Evolutionary conservation across 208 protist genomes (phyloP).

Genomic region (Acanthamoeba triangularis): DNA sequence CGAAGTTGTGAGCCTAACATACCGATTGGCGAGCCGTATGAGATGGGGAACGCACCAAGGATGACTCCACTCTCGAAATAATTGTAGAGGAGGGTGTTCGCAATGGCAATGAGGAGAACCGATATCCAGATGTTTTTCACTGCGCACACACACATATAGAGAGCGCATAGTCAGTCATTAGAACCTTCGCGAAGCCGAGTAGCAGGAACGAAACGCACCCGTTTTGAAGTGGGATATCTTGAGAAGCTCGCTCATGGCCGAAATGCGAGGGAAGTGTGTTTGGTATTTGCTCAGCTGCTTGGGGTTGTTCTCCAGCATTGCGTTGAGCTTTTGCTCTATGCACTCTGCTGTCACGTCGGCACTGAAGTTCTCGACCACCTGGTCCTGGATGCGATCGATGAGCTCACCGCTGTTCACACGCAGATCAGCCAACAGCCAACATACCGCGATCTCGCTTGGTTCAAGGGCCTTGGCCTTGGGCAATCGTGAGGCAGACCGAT

Average conservation of each 20-base stretch:
- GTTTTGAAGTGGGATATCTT: constrained; percentile 75
- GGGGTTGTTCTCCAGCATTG: constrained; percentile 33
- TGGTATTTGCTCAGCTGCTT: constrained; percentile 69
- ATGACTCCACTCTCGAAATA: constrained; percentile 70
- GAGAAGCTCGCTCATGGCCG: constrained; percentile 65
- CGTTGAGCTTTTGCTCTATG: constrained; percentile 56
- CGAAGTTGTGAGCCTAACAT: background rate
- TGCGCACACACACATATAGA: background rate
- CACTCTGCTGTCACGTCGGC: background rate
- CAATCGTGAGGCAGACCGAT: background rate
- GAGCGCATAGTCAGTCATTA: background rate
- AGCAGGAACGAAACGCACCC: background rate
- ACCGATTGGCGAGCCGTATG: background rate
- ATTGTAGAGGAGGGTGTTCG: constrained; percentile 71
- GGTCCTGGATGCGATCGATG: background rate
- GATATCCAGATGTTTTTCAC: constrained; percentile 75
- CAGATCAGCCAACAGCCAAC: background rate
- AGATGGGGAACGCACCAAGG: background rate
- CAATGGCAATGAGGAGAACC: constrained; percentile 61
- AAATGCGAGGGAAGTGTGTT: constrained; percentile 65
- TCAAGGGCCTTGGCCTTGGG: background rate
- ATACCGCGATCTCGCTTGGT: background rate
- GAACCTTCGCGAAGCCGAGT: background rate
- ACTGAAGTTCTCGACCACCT: background rate
- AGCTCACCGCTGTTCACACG: background rate